Percentiles rank a stretch among this genome's conserved stretches.
These are phyloP conservation scores for Scedosporium dehoogii DNA, from an alignment of 2,329 filamentous ascomycete genomes.

Conservation along the genomic window DNA sequence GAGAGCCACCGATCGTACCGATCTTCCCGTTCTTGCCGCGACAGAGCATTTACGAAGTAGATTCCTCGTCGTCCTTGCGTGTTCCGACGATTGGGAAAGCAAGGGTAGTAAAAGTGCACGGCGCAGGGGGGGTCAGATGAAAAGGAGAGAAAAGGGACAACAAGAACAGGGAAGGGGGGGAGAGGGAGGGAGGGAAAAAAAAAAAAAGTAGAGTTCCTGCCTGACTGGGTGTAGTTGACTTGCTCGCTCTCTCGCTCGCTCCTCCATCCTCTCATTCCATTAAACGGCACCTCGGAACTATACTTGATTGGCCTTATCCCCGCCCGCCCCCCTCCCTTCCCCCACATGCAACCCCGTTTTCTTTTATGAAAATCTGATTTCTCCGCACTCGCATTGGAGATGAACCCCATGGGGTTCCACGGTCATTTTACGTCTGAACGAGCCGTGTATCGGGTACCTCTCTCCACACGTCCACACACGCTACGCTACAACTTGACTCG, in stretches of 20 bases:
- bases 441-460: not conserved
- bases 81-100: too few relatives aligned
- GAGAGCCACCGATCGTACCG: too few relatives aligned
- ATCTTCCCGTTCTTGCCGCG: too few relatives aligned
- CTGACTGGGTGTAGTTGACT: not conserved
- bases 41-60: too few relatives aligned
- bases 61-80: too few relatives aligned
- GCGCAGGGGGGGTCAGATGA: not conserved
- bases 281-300: not conserved
- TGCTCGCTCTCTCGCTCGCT: not conserved
- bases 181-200: not conserved
- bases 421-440: not conserved
- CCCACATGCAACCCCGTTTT: conserved; percentile 5
- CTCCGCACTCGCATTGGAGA: conserved; percentile 3
- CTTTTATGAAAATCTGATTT: not conserved
- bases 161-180: not conserved
- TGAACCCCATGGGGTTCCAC: conserved; percentile 5
- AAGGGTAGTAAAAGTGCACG: too few relatives aligned
- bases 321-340: not conserved
- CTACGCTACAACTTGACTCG: not conserved
- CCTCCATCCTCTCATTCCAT: not conserved
- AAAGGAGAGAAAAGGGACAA: not conserved
- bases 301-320: conserved; percentile 3
- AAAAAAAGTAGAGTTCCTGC: not conserved
- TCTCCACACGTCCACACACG: not conserved